phyloP scores from a whole-genome alignment of 306 rosid genomes.

The Acacia acuminata region DNA sequence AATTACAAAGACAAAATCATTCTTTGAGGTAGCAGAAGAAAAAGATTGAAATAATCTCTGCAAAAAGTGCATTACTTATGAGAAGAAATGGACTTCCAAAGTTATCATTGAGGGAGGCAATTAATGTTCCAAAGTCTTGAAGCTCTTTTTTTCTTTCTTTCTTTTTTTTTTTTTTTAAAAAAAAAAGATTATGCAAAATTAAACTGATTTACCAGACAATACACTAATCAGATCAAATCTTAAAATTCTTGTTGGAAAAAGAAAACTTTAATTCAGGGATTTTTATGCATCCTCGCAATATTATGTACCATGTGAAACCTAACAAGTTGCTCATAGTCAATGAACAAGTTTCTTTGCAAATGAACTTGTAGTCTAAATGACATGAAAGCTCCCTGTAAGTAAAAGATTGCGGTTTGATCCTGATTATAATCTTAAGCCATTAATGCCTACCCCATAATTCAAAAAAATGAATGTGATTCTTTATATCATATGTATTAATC shows the following conservation, averaged over 20 bases:
- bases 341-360: background rate
- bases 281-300: background rate
- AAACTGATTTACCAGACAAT: background rate
- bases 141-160: background rate
- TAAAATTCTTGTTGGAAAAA: background rate
- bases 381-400: too few species aligned
- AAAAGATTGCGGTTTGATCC: too few species aligned
- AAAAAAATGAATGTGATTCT: too few species aligned
- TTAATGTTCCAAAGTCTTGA: background rate
- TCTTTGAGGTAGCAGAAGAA: background rate
- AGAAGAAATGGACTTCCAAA: background rate
- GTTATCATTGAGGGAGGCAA: background rate
- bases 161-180: too few species aligned
- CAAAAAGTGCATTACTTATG: background rate
- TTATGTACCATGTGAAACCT: background rate
- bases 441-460: too few species aligned
- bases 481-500: background rate
- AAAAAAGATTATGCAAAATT: too few species aligned
- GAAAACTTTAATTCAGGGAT: background rate
- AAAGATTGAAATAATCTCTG: background rate
- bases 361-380: background rate
- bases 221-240: background rate
- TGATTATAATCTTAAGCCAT: too few species aligned
- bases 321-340: background rate
- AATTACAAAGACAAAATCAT: background rate